Base-by-base conservation (phyloP, 768 basidiomycete species). In the Pulveroboletus ravenelii region DNA sequence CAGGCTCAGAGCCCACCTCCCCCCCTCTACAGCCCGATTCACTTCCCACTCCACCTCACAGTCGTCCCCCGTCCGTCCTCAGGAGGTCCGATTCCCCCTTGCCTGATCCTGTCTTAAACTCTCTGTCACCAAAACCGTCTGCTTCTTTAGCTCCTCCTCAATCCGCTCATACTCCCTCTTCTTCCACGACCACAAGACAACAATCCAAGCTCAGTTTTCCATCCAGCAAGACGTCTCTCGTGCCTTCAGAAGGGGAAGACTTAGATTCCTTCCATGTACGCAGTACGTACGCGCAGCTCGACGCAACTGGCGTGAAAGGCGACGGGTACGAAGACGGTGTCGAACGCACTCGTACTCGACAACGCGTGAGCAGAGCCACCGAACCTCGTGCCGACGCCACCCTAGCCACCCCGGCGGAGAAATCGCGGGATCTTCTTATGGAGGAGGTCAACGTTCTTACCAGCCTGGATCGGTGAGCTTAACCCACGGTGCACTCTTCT, bases 301-400 rank as follows among this genome's bases (percentile, higher is more conserved):
- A 97, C 43, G 72, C 79, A 10, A 79, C 79, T 38, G 95, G 95
- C n/a, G 94, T 97, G 34, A 87, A 82, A 62, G 93, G 94, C 3
- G 95, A 98, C 63, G 95, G 95, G 0, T 91, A 84, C 68, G 89
- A 92, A 59, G 93, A 95, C 57, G 95, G 95, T 34, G 78, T 95
- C 7, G 95, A 98, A 70, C 83, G 92, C 34, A 98, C 94, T 25
- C 79, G 95, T 52, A 88, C 90, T 20, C 74, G 87, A 59, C 65
- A 82, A 55, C 76, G 78, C 45, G 62, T 62, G 17, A 82, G 74
- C 58, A 72, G 78, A 59, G 73, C 74, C 12, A 86, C 79, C 55
- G 85, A 87, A 56, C 57, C 81, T 31, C 73, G 77, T 49, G 81
- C 82, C 1, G 75, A 76, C 41, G 72, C 76, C 36, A 79, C 82